Evolutionary conservation across 148 eudicot genomes (phyloP).

Genomic region (Cornus suecica): DNA sequence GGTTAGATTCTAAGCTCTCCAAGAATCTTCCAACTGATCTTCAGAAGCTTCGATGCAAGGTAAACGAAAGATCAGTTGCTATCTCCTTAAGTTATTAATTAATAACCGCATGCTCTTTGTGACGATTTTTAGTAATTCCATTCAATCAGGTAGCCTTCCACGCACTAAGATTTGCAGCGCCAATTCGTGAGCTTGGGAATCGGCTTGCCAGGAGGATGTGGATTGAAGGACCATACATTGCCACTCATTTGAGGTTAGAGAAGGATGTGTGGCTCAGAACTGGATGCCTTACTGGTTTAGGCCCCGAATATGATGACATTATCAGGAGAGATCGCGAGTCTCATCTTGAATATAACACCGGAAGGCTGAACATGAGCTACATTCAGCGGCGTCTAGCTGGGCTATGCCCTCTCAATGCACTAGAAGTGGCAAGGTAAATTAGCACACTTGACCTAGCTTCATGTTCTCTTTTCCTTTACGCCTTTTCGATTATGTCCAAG

Average conservation of each 20-base stretch:
- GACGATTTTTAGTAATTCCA: not conserved
- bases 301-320: constrained; percentile 38
- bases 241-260: constrained; percentile 69
- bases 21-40: constrained; percentile 69
- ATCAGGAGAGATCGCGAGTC: constrained; percentile 44
- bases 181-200: constrained; percentile 55
- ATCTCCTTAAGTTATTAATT: not conserved
- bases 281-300: constrained; percentile 74
- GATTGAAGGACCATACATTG: constrained; percentile 82
- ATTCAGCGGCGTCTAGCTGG: constrained; percentile 51
- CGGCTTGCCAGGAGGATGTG: constrained; percentile 76
- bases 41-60: constrained; percentile 71
- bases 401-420: constrained; percentile 66
- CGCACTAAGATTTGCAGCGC: constrained; percentile 64
- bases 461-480: no score
- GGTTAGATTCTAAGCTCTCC: constrained; percentile 71
- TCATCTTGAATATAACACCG: constrained; percentile 50
- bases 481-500: not conserved
- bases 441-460: no score
- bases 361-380: constrained; percentile 49
- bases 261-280: constrained; percentile 83
- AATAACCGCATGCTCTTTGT: not conserved
- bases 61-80: not conserved
- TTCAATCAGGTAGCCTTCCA: constrained; percentile 64
- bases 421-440: constrained; percentile 54